Evolutionary conservation across 2,329 filamentous ascomycete species (phyloP), one percentile per base, ranked within the genome.

Genomic region (Fusarium sp.): DNA sequence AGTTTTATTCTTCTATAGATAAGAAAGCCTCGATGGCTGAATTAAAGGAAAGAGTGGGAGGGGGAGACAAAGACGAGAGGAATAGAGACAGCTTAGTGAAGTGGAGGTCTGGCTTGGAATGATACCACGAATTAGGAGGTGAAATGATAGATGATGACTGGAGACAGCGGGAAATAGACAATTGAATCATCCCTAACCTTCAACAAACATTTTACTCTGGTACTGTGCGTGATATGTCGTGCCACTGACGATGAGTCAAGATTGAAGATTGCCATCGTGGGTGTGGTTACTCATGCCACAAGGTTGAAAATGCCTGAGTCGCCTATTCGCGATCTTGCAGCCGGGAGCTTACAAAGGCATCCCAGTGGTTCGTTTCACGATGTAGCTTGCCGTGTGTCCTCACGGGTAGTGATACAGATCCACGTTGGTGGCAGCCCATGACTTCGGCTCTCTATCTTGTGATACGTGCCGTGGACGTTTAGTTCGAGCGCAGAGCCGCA

Each of bases 41-140:
- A 53, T 74, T 39, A 24, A 28, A 70, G 56, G n/a, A 32, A 53
- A 41, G n/a, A 22, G 44, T n/a, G n/a, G 17, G 17, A 7, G 32
- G 8, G 54, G 26, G 26, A 13, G 53, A 41, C 15, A 36, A 36
- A 51, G 38, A 32, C 15, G 30, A 18, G 38, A 51, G 36, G 22
- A 28, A 24, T 24, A 41, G 22, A 38, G 22, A 68, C 32, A 39
- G 24, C 22, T 15, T 26, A 41, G 36, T 42, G 54, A 26, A 63
- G 61, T 58, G 62, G 58, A 67, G 44, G 67, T 70, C 53, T 69
- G 76, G 47, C 48, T 75, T 53, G 73, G 69, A 75, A 78, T 78
- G 76, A 78, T 78, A 78, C 77, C 77, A 78, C 63, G 77, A 77
- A 58, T 76, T 41, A 75, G 76, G 73, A 76, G 76, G 74, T 64